Evolutionary conservation across 1,284 basidiomycete genomes (phyloP), one percentile per base, ranked within the genome.

Genomic region (Moesziomyces globuligerus): DNA sequence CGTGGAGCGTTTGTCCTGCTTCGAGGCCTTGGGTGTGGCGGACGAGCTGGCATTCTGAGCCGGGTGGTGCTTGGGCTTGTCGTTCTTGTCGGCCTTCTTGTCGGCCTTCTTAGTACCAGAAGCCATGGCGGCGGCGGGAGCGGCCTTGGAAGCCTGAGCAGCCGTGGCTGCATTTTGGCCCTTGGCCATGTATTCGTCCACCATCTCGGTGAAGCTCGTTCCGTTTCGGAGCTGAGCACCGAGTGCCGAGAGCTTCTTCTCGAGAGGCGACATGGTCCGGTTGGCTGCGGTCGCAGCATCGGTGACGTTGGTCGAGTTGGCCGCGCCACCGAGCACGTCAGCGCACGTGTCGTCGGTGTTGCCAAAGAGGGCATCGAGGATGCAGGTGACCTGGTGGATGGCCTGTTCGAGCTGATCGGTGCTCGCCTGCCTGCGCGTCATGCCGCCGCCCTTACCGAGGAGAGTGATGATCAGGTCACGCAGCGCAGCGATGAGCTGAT

Each of bases 401-500:
- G 67, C 67, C 43, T 62, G 56, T 23, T 72, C 59, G 41, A 72
- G 43, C 50, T 62, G 53, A 1, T 47, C 61, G 23, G 55, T 45
- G 48, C 32, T 48, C 32, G 56, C 45, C 57, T 71, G 68, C 13
- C 68, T 52, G 17, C 59, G 61, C 20, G 34, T 48, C 58, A 52
- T 54, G 15, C 64, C 61, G 40, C 61, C 53, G 21, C 57, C 65
- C 42, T 48, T 48, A 28, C 73, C 73, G 21, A 75, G 67, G 23
- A 75, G 57, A 37, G 61, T 70, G 48, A 62, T 56, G 48, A 75
- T 58, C 2, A 75, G 49, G 18, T 75, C 60, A 45, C 61, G 54
- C 2, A 75, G 37, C 7, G 73, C 70, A 23, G 60, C 59, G 9
- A 75, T 49, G 42, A 75, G 62, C 68, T 65, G 58, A 50, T 75